phyloP scores from a whole-genome alignment of 2,329 filamentous ascomycete genomes.

The Trichoderma atrobrunneum region DNA sequence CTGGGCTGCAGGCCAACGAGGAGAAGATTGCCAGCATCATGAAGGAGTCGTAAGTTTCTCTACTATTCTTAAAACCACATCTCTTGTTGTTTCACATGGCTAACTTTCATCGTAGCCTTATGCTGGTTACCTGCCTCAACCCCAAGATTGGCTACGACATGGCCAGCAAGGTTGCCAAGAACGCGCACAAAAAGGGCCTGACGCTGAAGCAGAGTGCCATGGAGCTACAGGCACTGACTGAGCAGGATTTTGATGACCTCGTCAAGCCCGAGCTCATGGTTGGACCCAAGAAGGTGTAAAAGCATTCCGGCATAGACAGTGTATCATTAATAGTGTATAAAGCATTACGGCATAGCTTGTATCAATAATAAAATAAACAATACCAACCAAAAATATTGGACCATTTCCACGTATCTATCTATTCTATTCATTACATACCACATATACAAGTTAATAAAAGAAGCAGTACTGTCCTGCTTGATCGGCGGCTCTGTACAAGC shows the following conservation, averaged over 20 bases:
- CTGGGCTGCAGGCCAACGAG: slow-evolving; percentile 88
- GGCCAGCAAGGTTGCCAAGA: slow-evolving; percentile 96
- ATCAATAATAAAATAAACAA: not conserved
- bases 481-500: not conserved
- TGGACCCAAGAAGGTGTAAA: slow-evolving; percentile 50
- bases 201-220: slow-evolving; percentile 92
- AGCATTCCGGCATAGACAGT: not conserved
- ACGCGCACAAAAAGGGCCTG: slow-evolving; percentile 96
- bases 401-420: too few species aligned
- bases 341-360: not conserved
- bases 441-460: not conserved
- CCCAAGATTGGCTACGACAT: slow-evolving; percentile 97
- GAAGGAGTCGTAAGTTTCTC: slow-evolving; percentile 76
- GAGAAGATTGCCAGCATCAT: slow-evolving; percentile 84
- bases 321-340: not conserved
- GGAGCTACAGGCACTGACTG: slow-evolving; percentile 84
- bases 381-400: not conserved
- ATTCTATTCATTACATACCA: too few species aligned
- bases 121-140: slow-evolving; percentile 97
- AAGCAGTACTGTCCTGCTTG: not conserved
- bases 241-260: slow-evolving; percentile 84
- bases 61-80: not conserved
- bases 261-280: slow-evolving; percentile 96
- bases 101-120: slow-evolving; percentile 61
- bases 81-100: too few species aligned